A percentile compares a stretch with the other conserved stretches of the same genome.
Conservation (phyloP, 1,284 basidiomycete genomes). For the Bjerkandera adusta region DNA sequence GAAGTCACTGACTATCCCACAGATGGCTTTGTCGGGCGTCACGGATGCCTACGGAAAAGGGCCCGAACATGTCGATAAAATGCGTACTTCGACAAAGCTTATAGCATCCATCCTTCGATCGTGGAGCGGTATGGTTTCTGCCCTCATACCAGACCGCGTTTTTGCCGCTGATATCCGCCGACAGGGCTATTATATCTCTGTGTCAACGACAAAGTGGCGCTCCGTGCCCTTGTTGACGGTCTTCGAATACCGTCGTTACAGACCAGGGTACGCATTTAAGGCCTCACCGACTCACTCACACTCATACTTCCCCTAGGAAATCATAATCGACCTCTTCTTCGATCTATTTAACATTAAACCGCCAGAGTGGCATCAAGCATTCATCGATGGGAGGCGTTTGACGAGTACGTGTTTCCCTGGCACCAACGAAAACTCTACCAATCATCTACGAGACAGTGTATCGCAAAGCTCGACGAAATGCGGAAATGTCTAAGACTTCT, state of each 20-base stretch:
- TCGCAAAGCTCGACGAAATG: constrained; percentile 49
- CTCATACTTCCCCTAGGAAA: constrained; percentile 55
- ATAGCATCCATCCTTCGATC: constrained; percentile 85
- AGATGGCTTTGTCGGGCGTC: constrained; percentile 85
- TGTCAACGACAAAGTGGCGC: constrained; percentile 84
- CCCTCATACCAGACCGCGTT: no score
- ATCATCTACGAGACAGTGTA: constrained; percentile 51
- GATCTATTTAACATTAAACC: constrained; percentile 90
- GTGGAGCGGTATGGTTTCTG: constrained; percentile 87
- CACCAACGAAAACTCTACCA: constrained; percentile 5
- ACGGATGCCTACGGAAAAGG: constrained; percentile 91
- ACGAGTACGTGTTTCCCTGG: constrained; percentile 58
- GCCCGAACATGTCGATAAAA: constrained; percentile 71
- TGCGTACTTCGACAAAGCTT: constrained; percentile 76
- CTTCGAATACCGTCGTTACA: constrained; percentile 86
- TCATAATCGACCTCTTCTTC: constrained; percentile 92
- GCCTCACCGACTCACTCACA: neutral
- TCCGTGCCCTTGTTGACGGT: constrained; percentile 83
- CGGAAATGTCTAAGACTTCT: constrained; percentile 30
- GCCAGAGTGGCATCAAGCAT: constrained; percentile 88
- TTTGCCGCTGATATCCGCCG: constrained; percentile 7
- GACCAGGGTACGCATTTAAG: constrained; percentile 57
- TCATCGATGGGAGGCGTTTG: constrained; percentile 81
- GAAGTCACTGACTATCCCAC: constrained; percentile 16
- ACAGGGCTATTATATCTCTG: constrained; percentile 92